A percentile compares a stretch with the other conserved stretches of the same genome.
Conservation (phyloP, 2,329 filamentous ascomycete species). For the Alternaria tenuissima region DNA sequence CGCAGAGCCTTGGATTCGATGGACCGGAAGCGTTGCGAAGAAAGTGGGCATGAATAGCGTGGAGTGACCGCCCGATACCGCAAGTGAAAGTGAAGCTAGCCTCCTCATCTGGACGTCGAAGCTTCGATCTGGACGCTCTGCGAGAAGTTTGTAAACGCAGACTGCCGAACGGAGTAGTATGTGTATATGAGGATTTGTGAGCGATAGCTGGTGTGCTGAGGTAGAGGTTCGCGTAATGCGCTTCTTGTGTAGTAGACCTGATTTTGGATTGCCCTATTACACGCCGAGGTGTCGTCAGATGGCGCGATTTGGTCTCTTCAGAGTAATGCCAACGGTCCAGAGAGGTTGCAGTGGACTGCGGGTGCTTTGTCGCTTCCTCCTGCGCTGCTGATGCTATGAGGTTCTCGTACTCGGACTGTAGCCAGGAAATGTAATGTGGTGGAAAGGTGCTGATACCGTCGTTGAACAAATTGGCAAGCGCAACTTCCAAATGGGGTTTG, state of each 20-base stretch:
- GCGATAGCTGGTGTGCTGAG: background rate
- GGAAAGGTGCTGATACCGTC: background rate
- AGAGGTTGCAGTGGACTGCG: slow-evolving; percentile 5
- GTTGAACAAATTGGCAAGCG: background rate
- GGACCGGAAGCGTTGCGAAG: background rate
- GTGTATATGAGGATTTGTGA: background rate
- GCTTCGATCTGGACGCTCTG: background rate
- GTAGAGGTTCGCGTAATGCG: background rate
- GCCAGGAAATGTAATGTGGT: background rate
- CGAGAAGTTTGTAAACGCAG: slow-evolving; percentile 2
- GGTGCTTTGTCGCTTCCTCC: slow-evolving; percentile 13
- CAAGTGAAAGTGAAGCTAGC: slow-evolving; percentile 11
- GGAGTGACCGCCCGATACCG: slow-evolving; percentile 5
- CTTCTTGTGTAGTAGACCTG: background rate
- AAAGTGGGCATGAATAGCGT: slow-evolving; percentile 7
- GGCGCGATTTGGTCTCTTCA: background rate
- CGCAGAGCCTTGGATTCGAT: background rate
- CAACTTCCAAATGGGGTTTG: background rate
- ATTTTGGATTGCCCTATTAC: background rate
- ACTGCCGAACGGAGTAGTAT: slow-evolving; percentile 8
- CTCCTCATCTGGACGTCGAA: background rate
- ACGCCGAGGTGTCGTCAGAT: background rate
- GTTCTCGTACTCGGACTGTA: slow-evolving; percentile 11
- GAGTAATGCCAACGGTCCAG: slow-evolving; percentile 14
- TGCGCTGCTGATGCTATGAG: slow-evolving; percentile 19